Conservation (phyloP, 306 rosid species). For the Prunus kanzakura region DNA sequence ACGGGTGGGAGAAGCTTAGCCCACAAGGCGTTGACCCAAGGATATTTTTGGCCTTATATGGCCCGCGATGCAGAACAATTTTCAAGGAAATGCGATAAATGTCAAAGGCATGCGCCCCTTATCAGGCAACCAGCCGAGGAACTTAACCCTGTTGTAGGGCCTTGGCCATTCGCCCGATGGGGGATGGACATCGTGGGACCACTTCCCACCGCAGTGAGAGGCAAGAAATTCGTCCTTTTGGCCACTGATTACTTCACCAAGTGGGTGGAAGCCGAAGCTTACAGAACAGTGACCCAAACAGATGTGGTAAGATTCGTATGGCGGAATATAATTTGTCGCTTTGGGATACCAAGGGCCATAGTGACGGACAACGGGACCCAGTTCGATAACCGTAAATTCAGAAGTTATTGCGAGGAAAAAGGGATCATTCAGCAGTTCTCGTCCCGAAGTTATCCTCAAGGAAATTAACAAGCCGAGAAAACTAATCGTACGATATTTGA, state of each 20-base stretch:
- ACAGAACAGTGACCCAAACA: rapidly evolving
- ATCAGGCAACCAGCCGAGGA: background rate
- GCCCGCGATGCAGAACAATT: background rate
- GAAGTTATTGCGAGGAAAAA: background rate
- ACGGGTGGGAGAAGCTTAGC: background rate
- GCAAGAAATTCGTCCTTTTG: background rate
- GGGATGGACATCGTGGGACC: background rate
- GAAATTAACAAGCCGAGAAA: background rate
- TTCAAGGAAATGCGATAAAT: background rate
- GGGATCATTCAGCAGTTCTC: no score
- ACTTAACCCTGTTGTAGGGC: background rate
- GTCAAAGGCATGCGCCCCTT: background rate
- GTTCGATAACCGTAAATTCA: background rate
- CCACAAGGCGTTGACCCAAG: background rate
- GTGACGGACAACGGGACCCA: background rate
- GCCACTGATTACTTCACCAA: background rate
- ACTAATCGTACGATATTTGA: background rate
- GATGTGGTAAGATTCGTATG: background rate
- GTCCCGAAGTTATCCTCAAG: no score
- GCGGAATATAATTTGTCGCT: background rate
- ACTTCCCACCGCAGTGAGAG: rapidly evolving
- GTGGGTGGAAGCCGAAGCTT: background rate
- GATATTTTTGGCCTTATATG: background rate
- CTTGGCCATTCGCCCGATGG: background rate
- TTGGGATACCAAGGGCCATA: background rate